These are phyloP conservation scores for Calonectria hongkongensis DNA, from an alignment of 2,329 filamentous ascomycete genomes.

Conservation along the genomic window DNA sequence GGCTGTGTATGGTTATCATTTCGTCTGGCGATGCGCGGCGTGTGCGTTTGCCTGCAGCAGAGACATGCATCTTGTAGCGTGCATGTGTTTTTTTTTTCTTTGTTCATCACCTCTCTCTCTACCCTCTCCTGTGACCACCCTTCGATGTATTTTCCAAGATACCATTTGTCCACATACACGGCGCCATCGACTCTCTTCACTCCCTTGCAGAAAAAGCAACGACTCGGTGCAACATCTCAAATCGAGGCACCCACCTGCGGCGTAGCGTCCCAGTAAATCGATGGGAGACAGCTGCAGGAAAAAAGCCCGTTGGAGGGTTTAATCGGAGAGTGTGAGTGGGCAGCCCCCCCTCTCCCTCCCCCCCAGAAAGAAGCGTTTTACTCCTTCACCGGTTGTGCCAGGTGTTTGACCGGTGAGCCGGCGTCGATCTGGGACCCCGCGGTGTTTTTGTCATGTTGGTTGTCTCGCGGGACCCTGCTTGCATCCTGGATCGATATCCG, in stretches of 20 bases:
- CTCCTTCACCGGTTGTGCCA: slow-evolving; percentile 31
- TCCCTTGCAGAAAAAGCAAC: slow-evolving; percentile 17
- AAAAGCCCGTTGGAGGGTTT: slow-evolving; percentile 15
- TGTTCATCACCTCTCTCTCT: not conserved
- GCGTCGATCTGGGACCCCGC: slow-evolving; percentile 16
- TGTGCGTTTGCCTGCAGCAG: slow-evolving; percentile 12
- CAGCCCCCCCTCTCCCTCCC: not conserved
- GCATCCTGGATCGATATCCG: slow-evolving; percentile 39
- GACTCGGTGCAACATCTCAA: slow-evolving; percentile 16
- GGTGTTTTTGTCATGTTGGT: not conserved
- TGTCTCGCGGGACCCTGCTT: slow-evolving; percentile 46
- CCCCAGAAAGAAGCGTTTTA: slow-evolving; percentile 8
- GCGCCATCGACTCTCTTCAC: slow-evolving; percentile 16
- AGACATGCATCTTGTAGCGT: slow-evolving; percentile 30
- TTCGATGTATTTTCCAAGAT: not conserved
- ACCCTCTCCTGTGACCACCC: slow-evolving; percentile 10
- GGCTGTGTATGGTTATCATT: not conserved
- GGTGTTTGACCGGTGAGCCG: slow-evolving; percentile 29
- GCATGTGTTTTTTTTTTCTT: not conserved
- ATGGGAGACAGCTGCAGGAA: slow-evolving; percentile 1
- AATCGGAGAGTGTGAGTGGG: slow-evolving; percentile 9
- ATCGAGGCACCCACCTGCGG: slow-evolving; percentile 15
- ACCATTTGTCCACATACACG: slow-evolving; percentile 9
- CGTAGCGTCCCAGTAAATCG: slow-evolving; percentile 20
- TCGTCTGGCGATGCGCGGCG: not conserved